Conservation (phyloP, 441 rosid genomes). For the Mallotus repandus region DNA sequence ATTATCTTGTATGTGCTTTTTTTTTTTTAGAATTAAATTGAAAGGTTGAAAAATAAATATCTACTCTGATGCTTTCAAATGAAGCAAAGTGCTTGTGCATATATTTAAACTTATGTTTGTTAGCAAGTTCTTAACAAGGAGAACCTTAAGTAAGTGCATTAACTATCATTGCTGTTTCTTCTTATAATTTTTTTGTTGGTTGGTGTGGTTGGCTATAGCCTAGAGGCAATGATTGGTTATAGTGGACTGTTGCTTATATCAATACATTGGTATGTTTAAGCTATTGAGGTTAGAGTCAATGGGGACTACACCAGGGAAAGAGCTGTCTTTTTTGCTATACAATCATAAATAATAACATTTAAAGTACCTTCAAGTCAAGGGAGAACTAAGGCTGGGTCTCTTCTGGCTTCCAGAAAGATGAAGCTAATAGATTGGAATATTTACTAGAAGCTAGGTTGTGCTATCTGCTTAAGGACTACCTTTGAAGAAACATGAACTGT, state of each 20-base stretch:
- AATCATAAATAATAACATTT: too few relatives aligned
- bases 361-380: too few relatives aligned
- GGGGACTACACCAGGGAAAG: too few relatives aligned
- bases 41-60: background rate
- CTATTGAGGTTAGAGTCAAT: background rate
- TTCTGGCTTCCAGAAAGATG: too few relatives aligned
- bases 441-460: background rate
- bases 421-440: too few relatives aligned
- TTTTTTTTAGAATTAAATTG: background rate
- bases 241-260: too few relatives aligned
- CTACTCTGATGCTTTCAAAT: background rate
- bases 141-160: background rate
- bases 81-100: background rate
- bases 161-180: background rate
- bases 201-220: background rate
- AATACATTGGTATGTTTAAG: background rate
- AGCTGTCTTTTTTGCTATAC: too few relatives aligned
- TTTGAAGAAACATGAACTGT: background rate
- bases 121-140: background rate
- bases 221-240: too few relatives aligned
- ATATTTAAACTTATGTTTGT: background rate
- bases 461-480: background rate
- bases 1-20: background rate
- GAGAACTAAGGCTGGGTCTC: too few relatives aligned
- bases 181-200: background rate